Evolutionary conservation across 257 asterid genomes (phyloP).

Genomic region (Solanum megistacrolobum): DNA sequence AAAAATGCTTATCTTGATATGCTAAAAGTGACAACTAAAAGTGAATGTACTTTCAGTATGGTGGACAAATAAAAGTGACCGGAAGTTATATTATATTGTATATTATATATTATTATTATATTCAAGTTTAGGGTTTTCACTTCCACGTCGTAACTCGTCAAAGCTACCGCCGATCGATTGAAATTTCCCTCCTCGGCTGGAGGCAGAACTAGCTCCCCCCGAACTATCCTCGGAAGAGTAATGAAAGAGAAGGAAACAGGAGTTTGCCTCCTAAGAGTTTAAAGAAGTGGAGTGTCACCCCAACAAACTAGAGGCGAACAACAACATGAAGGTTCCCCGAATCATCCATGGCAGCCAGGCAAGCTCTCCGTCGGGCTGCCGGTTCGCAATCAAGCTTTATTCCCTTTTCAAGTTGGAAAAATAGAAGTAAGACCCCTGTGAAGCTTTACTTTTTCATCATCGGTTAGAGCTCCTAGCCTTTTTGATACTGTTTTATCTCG

Average conservation of each 20-base stretch:
- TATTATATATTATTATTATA: no score
- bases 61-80: not conserved
- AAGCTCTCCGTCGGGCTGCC: not conserved
- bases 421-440: no score
- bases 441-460: no score
- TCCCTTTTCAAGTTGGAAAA: no score
- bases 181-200: not conserved
- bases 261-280: not conserved
- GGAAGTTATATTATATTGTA: not conserved
- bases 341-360: not conserved
- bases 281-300: not conserved
- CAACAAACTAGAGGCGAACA: not conserved
- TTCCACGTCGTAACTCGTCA: not conserved
- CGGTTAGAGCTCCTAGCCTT: not conserved
- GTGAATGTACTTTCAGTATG: not conserved
- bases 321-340: not conserved
- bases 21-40: not conserved
- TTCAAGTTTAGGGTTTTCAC: not conserved
- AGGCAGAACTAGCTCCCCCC: not conserved
- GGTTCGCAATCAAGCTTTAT: not conserved
- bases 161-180: not conserved
- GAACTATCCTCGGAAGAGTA: not conserved
- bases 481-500: no score
- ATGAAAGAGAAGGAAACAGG: not conserved
- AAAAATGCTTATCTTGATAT: not conserved